phyloP scores from a whole-genome alignment of 169 alveolate genomes.

The Prorocentrum cordatum region DNA sequence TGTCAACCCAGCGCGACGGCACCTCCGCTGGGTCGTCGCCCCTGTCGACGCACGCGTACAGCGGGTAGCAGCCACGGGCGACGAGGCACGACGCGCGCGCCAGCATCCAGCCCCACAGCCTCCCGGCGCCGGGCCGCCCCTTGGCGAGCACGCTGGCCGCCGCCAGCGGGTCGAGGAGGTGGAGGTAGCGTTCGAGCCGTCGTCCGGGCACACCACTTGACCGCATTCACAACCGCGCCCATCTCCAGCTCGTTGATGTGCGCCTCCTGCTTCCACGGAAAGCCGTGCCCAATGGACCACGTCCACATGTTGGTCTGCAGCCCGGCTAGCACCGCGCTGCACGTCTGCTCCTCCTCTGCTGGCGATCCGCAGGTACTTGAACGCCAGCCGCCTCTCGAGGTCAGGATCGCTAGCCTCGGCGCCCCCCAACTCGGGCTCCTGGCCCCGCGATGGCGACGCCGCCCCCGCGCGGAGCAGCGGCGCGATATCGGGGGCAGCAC shows the following conservation, averaged over 20 bases:
- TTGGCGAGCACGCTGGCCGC: neutral
- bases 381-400: too few relatives aligned
- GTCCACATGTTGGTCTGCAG: neutral
- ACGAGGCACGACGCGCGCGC: neutral
- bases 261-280: neutral
- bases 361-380: neutral
- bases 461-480: too few relatives aligned
- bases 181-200: neutral
- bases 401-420: too few relatives aligned
- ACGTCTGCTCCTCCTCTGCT: neutral
- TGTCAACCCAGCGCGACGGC: neutral
- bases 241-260: neutral
- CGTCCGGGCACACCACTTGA: neutral
- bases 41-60: neutral
- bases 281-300: neutral
- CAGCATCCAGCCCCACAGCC: neutral
- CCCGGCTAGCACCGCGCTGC: constrained; percentile 3
- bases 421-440: too few relatives aligned
- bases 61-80: neutral
- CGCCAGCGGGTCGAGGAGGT: neutral
- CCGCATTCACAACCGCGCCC: neutral
- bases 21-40: neutral
- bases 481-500: too few relatives aligned
- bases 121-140: neutral
- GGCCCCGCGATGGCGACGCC: too few relatives aligned